Base-by-base conservation (phyloP, 768 basidiomycete species). In the Cystobasidium ongulense region DNA sequence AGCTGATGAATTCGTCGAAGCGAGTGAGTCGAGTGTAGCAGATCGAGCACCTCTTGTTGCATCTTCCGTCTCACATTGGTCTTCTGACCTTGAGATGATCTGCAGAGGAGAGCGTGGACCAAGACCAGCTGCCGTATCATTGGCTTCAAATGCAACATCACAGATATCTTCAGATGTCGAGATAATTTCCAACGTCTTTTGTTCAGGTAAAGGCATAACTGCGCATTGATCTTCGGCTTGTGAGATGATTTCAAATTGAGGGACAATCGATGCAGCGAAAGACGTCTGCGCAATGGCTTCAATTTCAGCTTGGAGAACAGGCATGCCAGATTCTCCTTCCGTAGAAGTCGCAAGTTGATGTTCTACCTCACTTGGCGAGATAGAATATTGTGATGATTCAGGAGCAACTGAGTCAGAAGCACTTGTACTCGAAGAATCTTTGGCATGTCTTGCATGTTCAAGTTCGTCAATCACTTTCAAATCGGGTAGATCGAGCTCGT, bases 361-460 rank as follows among this genome's bases (percentile, higher is more conserved):
- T 38, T 71, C 68, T 1, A 71, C 54, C 36, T 71, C 68, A 36
- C 68, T 71, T 23, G 68, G 68, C 10, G 68, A 57, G 33, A 71
- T n/a, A 13, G 68, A 71, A 38, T 71, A 53, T 35, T 71, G 50
- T 2, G 68, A 71, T 10, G 31, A 17, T 17, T 71, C 68, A 29
- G 54, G 41, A 36, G 15, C 52, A 15, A 31, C 52, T 8, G 43
- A 43, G 15, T 31, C 53, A 10, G 29, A n/a, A 7, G 57, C 57
- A 29, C 29, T 59, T 13, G 52, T 54, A 36, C 11, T 52, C 17
- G 68, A 57, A 21, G 68, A 71, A 33, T 71, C 53, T 31, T 71
- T 52, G 23, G 29, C 33, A 36, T 71, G 54, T 8, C 33, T 29
- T 33, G 53, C 2, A 29, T 27, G 33, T 13, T 59, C 57, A 5